A percentile compares a stretch with the other conserved stretches of the same genome.
Evolutionary conservation across 352 stramenopile species (phyloP).

Genomic region (Phytophthora litchii): DNA sequence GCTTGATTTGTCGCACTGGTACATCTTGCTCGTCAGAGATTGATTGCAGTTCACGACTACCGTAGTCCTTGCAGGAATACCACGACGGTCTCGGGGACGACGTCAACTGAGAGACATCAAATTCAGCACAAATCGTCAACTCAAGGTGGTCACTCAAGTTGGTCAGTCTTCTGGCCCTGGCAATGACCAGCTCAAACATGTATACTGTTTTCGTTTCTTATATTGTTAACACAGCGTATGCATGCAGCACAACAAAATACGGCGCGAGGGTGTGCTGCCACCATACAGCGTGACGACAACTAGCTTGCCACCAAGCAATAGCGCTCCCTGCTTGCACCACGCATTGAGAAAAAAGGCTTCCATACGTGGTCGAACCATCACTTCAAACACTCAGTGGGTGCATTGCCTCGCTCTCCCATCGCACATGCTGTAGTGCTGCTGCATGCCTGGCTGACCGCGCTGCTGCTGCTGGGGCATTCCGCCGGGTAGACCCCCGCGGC

Average conservation of each 20-base stretch:
- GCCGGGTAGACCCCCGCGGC: slow-evolving; percentile 40
- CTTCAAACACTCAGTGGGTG: too few relatives aligned
- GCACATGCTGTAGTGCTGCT: slow-evolving; percentile 15
- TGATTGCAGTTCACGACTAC: slow-evolving; percentile 1
- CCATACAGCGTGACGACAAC: background rate
- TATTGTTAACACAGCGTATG: slow-evolving; percentile 27
- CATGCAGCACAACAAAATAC: slow-evolving; percentile 11
- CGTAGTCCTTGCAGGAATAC: too few relatives aligned
- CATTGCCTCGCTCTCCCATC: too few relatives aligned
- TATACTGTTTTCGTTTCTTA: slow-evolving; percentile 28
- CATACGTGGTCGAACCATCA: slow-evolving; percentile 36
- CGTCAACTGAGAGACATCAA: too few relatives aligned
- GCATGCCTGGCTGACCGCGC: slow-evolving; percentile 30
- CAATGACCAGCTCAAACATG: background rate
- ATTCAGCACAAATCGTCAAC: too few relatives aligned
- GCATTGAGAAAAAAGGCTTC: background rate
- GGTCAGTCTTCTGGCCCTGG: too few relatives aligned
- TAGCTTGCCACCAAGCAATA: background rate
- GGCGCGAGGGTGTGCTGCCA: background rate
- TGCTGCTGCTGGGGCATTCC: slow-evolving; percentile 38
- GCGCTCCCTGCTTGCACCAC: slow-evolving; percentile 5
- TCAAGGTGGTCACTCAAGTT: too few relatives aligned
- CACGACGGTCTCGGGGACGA: too few relatives aligned
- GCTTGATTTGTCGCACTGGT: slow-evolving; percentile 7
- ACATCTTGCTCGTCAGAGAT: background rate